A percentile compares a stretch with the other conserved stretches of the same genome.
Evolutionary conservation across 2,329 filamentous ascomycete genomes (phyloP).

Genomic region (Capronia epimyces): DNA sequence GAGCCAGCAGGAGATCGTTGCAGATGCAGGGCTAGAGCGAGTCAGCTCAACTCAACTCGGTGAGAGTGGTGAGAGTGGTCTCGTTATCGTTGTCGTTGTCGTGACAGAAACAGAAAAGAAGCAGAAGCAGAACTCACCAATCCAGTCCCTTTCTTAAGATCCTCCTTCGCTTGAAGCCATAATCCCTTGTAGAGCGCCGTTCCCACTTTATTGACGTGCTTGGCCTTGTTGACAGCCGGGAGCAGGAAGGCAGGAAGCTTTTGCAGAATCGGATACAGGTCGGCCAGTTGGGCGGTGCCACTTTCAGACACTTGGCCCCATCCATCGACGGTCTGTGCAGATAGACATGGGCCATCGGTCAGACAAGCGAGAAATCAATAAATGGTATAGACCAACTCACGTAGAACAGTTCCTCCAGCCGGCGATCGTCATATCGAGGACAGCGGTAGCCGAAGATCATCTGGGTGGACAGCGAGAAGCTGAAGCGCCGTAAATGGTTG

Average conservation of each 20-base stretch:
- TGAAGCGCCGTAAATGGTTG: constrained; percentile 46
- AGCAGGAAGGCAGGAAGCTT: constrained; percentile 20
- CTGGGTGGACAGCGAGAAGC: constrained; percentile 45
- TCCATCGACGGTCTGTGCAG: constrained; percentile 16
- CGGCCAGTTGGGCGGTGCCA: constrained; percentile 13
- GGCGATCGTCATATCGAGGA: constrained; percentile 38
- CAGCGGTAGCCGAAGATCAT: constrained; percentile 49
- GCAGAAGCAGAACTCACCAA: constrained; percentile 5
- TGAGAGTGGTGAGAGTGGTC: too few relatives aligned
- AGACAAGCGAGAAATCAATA: neutral
- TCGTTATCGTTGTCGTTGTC: too few relatives aligned
- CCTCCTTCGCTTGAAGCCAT: constrained; percentile 19
- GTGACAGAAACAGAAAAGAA: too few relatives aligned
- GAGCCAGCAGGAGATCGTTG: constrained; percentile 16
- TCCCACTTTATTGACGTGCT: constrained; percentile 18
- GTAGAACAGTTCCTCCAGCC: constrained; percentile 42
- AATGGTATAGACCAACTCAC: constrained; percentile 31
- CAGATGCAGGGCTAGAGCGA: constrained; percentile 19
- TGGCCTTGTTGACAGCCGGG: constrained; percentile 11
- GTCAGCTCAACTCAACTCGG: neutral
- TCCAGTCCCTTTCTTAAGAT: constrained; percentile 11
- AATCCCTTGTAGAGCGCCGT: constrained; percentile 16
- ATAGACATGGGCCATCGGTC: neutral
- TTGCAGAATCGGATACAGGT: constrained; percentile 23
- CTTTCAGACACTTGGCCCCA: constrained; percentile 18